Evolutionary conservation across 495 filamentous ascomycete species (phyloP).

Genomic region (Collariella sp.): DNA sequence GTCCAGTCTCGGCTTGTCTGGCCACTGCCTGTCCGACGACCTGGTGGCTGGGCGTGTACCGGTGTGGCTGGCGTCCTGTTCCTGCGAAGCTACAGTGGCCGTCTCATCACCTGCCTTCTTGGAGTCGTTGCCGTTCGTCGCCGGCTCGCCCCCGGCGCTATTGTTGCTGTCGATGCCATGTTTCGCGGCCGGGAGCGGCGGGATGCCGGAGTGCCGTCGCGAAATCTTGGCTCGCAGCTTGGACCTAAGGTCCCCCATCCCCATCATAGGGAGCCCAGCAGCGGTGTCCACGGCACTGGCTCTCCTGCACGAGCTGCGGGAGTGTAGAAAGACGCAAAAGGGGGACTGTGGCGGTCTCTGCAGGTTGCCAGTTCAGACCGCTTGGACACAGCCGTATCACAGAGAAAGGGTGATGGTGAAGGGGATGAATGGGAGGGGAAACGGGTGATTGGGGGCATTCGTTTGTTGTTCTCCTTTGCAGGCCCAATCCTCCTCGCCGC

Average conservation of each 20-base stretch:
- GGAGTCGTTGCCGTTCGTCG: not conserved
- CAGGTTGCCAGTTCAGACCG: no score
- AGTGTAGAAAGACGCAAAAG: not conserved
- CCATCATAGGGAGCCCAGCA: conserved; percentile 26
- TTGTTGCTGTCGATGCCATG: conserved; percentile 17
- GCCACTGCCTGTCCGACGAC: not conserved
- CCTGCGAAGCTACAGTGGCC: not conserved
- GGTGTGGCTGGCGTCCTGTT: not conserved
- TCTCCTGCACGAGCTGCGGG: not conserved
- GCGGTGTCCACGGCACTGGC: not conserved
- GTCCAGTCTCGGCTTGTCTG: not conserved
- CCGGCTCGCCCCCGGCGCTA: conserved; percentile 6
- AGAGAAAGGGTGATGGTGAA: no score
- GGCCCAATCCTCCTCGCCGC: no score
- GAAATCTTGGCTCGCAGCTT: conserved; percentile 42
- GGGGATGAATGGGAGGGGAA: no score
- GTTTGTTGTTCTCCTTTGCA: no score
- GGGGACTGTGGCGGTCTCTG: not conserved
- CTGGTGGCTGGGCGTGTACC: conserved; percentile 1
- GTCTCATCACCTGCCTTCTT: not conserved
- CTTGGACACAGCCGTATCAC: no score
- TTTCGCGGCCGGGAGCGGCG: conserved; percentile 22
- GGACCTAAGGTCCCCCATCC: conserved; percentile 42
- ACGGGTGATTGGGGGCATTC: no score
- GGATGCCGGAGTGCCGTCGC: conserved; percentile 35